These are phyloP conservation scores for Leptodermis oblonga DNA, from an alignment of 257 asterid genomes.

Conservation along the genomic window DNA sequence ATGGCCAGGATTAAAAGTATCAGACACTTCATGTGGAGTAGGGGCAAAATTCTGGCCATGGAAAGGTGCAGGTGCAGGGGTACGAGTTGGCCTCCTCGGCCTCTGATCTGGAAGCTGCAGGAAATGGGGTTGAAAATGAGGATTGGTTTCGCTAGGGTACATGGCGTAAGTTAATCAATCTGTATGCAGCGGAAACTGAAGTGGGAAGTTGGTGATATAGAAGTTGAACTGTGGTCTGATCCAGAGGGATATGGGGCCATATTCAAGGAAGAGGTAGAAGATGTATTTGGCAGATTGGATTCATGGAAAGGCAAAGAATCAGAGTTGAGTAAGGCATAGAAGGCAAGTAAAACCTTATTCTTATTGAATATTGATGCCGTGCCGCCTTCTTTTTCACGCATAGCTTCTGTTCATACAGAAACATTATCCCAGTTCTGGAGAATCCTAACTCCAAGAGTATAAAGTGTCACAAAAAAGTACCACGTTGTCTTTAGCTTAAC, in stretches of 20 bases:
- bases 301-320: background rate
- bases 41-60: background rate
- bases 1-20: background rate
- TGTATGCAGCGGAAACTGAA: conserved; percentile 8
- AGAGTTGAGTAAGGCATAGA: background rate
- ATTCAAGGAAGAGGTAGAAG: background rate
- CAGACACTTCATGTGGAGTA: background rate
- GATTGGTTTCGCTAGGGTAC: conserved; percentile 31
- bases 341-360: conserved; percentile 1
- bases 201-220: conserved; percentile 8
- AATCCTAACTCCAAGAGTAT: no score
- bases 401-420: background rate
- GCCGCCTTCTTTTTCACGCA: no score
- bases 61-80: background rate
- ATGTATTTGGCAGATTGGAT: background rate
- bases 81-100: background rate
- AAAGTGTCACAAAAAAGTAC: background rate
- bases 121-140: conserved; percentile 34
- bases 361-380: no score
- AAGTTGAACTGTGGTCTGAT: background rate
- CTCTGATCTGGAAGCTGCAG: conserved; percentile 16
- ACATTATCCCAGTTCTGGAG: no score
- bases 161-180: conserved; percentile 10
- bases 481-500: background rate
- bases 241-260: background rate